Percentiles rank a stretch among this genome's conserved stretches.
Conservation (phyloP, 2,329 filamentous ascomycete species). For the Pestalotiopsis sp. region DNA sequence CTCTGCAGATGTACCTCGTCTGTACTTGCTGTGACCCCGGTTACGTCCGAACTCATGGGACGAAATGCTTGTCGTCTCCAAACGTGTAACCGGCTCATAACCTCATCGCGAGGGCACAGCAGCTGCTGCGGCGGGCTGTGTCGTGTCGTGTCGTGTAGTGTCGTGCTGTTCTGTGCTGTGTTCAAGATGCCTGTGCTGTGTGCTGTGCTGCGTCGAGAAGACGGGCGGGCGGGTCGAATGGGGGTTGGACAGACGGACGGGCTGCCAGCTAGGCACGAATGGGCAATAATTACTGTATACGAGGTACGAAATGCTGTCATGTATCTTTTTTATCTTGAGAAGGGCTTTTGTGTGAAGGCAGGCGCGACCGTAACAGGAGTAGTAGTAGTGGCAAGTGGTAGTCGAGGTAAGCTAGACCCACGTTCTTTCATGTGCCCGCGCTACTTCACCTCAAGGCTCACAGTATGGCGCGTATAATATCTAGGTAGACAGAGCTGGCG, state of each 20-base stretch:
- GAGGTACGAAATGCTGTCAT: too few relatives aligned
- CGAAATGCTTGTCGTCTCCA: neutral
- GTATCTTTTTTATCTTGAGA: too few relatives aligned
- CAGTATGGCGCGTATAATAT: neutral
- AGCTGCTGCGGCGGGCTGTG: conserved; percentile 1
- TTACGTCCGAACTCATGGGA: conserved; percentile 13
- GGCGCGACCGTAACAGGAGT: too few relatives aligned
- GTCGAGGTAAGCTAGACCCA: too few relatives aligned
- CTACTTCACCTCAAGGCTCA: too few relatives aligned
- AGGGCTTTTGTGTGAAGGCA: too few relatives aligned
- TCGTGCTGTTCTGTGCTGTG: conserved; percentile 19
- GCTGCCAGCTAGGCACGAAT: neutral
- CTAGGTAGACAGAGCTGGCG: neutral
- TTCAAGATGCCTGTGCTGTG: neutral
- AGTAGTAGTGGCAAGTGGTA: too few relatives aligned
- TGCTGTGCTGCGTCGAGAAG: neutral
- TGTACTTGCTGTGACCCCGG: conserved; percentile 10
- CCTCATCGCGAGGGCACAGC: conserved; percentile 7
- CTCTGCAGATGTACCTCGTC: neutral
- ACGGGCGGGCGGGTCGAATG: conserved; percentile 15
- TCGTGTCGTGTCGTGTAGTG: conserved; percentile 26
- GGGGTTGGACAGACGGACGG: neutral
- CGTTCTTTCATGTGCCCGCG: too few relatives aligned
- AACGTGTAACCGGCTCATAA: conserved; percentile 12
- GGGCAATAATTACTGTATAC: too few relatives aligned